Evolutionary conservation across 1,139 yeast species (phyloP), one percentile per base, ranked within the genome.

Genomic region (Lodderomyces orthopsilosis): DNA sequence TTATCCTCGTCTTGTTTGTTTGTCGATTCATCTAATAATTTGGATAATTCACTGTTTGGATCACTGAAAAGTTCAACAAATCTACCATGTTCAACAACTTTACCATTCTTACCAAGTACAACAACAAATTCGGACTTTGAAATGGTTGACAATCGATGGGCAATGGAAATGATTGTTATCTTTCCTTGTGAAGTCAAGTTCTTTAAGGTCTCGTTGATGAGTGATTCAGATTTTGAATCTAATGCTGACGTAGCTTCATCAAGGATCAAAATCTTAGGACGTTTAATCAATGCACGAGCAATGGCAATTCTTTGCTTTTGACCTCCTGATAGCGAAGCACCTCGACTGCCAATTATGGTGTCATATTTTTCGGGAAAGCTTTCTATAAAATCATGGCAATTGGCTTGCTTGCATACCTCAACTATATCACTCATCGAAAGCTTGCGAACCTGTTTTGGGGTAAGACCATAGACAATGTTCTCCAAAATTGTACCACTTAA

Each of bases 281-380:
- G 74, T 45, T 84, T 76, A 33, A 84, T 70, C 50, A 85, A 70
- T 2, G 95, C 91, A 49, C 96, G 70, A 0, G 96, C 96, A 50
- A 89, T 77, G 4, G 96, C 96, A 38, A 89, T 79, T 56, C 96
- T 74, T 65, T 89, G 97, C 60, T 87, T 87, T 59, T 89, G 96
- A 5, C 97, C 97, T 32, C 96, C 96, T 6, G 83, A 77, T 38
- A 81, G 64, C 26, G 81, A 73, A 0, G 84, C 79, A 1, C 86
- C 85, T 43, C 80, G 67, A 3, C 78, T 56, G 2, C 82, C 82
- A 48, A 77, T 74, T 9, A 76, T 63, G 0, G 83, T 77, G 41
- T 77, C 79, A 47, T 75, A 74, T 14, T 75, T 75, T 42, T 77
- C 81, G 0, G 82, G 79, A 61, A 77, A 75, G 2, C 63, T 52